phyloP scores from a whole-genome alignment of 129 eudicot genomes.

The Tagetes erecta region DNA sequence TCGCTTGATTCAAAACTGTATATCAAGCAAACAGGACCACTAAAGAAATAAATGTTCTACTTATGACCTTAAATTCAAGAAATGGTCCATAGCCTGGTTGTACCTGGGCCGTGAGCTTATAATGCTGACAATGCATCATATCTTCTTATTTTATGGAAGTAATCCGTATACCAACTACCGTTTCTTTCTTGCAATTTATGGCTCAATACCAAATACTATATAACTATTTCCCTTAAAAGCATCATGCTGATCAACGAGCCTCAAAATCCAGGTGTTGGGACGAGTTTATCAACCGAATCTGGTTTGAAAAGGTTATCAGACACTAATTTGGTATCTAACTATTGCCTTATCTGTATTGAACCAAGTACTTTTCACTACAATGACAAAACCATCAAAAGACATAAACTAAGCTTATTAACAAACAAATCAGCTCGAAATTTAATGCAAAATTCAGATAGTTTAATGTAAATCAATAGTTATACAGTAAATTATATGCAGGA shows the following conservation, averaged over 20 bases:
- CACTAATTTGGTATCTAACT: slow-evolving; percentile 6
- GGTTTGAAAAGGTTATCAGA: neutral
- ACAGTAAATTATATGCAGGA: neutral
- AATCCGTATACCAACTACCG: slow-evolving; percentile 11
- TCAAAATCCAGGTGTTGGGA: neutral
- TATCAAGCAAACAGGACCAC: slow-evolving; percentile 32
- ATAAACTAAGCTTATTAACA: neutral
- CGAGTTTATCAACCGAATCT: slow-evolving; percentile 14
- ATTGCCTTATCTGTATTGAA: neutral
- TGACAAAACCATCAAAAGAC: neutral
- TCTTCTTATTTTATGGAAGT: slow-evolving; percentile 9
- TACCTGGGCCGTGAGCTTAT: slow-evolving; percentile 9
- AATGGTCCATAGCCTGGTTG: slow-evolving; percentile 31
- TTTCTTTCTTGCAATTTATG: neutral
- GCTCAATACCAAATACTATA: neutral
- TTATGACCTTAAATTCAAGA: slow-evolving; percentile 17
- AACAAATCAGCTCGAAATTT: slow-evolving; percentile 20
- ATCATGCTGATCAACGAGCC: neutral
- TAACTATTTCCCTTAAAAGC: neutral
- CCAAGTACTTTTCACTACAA: slow-evolving; percentile 1
- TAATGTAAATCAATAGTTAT: too few species aligned
- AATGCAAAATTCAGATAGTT: neutral
- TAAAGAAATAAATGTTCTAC: slow-evolving; percentile 13
- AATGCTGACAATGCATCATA: slow-evolving; percentile 25
- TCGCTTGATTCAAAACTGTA: slow-evolving; percentile 19